Evolutionary conservation across 1,284 basidiomycete species (phyloP).

Genomic region (Microbotryum intermedium): DNA sequence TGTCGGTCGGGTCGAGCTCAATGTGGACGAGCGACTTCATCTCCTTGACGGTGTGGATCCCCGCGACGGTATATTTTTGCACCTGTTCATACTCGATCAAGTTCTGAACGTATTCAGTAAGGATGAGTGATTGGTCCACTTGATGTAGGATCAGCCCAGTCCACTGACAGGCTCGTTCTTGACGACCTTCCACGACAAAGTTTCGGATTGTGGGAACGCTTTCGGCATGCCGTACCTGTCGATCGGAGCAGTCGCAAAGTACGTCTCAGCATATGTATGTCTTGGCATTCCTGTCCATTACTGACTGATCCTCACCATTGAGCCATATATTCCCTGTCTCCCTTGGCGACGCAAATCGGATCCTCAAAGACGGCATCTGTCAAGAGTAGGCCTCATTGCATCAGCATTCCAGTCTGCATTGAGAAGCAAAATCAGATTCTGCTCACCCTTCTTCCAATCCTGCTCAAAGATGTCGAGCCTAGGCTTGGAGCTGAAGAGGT

Average conservation of each 20-base stretch:
- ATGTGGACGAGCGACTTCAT: conserved; percentile 4
- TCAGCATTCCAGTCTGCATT: no score
- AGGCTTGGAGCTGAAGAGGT: no score
- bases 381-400: background rate
- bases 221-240: conserved; percentile 4
- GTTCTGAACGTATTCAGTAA: background rate
- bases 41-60: background rate
- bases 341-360: conserved; percentile 2
- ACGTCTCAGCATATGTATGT: background rate
- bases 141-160: background rate
- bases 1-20: background rate
- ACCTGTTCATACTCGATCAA: background rate
- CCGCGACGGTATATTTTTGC: background rate
- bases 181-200: conserved; percentile 1
- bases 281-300: no score
- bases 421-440: no score
- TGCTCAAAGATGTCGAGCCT: no score
- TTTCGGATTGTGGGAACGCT: conserved; percentile 1
- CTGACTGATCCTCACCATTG: background rate
- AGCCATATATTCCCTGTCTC: background rate
- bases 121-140: background rate
- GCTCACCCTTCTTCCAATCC: no score
- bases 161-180: background rate
- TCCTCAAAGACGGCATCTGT: conserved; percentile 7
- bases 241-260: background rate